A percentile compares a stretch with the other conserved stretches of the same genome.
phyloP scores from a whole-genome alignment of 768 basidiomycete species.

The Calocera viscosa region DNA sequence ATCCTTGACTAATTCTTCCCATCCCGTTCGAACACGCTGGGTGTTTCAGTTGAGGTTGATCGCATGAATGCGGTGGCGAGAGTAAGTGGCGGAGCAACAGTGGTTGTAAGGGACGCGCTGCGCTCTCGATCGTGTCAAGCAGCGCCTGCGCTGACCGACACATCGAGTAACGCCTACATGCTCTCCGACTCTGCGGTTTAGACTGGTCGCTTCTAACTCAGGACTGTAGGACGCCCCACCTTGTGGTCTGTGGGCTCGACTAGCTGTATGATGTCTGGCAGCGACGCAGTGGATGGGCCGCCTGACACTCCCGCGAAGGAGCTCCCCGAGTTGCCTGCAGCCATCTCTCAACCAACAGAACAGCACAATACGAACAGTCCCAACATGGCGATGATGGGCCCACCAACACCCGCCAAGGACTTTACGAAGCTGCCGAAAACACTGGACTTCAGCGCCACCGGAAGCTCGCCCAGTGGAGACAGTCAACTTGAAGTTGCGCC shows the following conservation, averaged over 20 bases:
- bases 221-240: neutral
- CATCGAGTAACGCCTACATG: too few relatives aligned
- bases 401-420: neutral
- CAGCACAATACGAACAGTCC: neutral
- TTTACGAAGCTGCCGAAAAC: neutral
- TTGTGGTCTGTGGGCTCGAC: neutral
- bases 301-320: neutral
- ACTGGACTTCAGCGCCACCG: neutral
- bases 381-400: neutral
- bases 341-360: neutral
- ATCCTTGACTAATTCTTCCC: too few relatives aligned
- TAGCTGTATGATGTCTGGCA: neutral
- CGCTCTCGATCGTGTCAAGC: too few relatives aligned
- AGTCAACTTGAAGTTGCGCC: neutral
- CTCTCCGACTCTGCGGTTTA: too few relatives aligned
- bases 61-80: too few relatives aligned
- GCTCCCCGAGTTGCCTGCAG: neutral
- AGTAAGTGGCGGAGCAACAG: too few relatives aligned
- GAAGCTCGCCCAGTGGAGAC: neutral
- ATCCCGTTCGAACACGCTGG: too few relatives aligned
- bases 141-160: too few relatives aligned
- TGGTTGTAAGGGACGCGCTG: too few relatives aligned
- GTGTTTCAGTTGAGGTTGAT: too few relatives aligned
- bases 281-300: neutral
- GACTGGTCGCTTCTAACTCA: neutral